These are phyloP conservation scores for Porpolomopsis calyptriformis DNA, from an alignment of 768 basidiomycete species.

Conservation along the genomic window DNA sequence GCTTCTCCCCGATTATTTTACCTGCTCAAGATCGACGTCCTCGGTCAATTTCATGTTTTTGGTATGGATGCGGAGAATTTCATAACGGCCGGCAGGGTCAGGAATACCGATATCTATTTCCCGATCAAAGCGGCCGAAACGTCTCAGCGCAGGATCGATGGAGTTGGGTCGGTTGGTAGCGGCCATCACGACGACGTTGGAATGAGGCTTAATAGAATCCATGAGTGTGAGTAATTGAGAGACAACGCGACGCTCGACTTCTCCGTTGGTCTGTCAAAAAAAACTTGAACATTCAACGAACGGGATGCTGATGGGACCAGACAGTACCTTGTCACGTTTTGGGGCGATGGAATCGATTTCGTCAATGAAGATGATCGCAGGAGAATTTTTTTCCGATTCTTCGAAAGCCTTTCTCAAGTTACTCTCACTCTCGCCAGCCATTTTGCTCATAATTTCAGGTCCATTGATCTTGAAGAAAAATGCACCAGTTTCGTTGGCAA, in stretches of 20 bases:
- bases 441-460: slow-evolving; percentile 99
- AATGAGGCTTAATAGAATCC: slow-evolving; percentile 97
- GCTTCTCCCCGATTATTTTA: slow-evolving; percentile 18
- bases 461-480: slow-evolving; percentile 99
- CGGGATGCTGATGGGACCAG: neutral
- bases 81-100: slow-evolving; percentile 96
- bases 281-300: neutral
- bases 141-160: slow-evolving; percentile 95
- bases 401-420: slow-evolving; percentile 98
- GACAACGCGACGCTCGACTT: slow-evolving; percentile 98
- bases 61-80: slow-evolving; percentile 98
- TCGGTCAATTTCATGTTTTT: slow-evolving; percentile 99
- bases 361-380: slow-evolving; percentile 99
- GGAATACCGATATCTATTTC: slow-evolving; percentile 99
- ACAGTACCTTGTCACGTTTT: slow-evolving; percentile 90
- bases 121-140: slow-evolving; percentile 98
- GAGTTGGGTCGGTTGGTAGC: slow-evolving; percentile 99
- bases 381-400: slow-evolving; percentile 99
- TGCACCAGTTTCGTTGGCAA: slow-evolving; percentile 98
- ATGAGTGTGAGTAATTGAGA: slow-evolving; percentile 97
- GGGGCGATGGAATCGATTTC: slow-evolving; percentile 99
- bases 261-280: slow-evolving; percentile 80
- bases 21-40: slow-evolving; percentile 96
- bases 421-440: slow-evolving; percentile 98
- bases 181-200: slow-evolving; percentile 99